Evolutionary conservation across 164 flowering plant species (phyloP), one percentile per base, ranked within the genome.

Genomic region (Platanus orientalis): DNA sequence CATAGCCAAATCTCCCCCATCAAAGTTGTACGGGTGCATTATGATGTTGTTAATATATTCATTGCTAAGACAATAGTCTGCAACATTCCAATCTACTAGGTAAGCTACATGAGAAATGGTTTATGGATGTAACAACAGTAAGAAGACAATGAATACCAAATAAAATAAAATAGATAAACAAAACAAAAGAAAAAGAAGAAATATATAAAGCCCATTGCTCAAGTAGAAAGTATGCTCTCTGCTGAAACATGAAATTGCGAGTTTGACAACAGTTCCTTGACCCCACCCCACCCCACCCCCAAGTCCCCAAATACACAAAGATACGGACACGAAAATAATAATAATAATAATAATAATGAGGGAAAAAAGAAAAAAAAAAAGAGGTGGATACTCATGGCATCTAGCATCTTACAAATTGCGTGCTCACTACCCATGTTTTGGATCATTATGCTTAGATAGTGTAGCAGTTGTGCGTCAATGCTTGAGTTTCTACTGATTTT

Each of bases 61-160:
- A 64, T 85, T 85, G 79, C 90, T 85, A 39, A 85, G 75, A 73
- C 90, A 85, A 50, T 81, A 85, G 65, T 81, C 90, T 85, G 86
- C 82, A 77, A 53, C 51, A 73, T 36, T 27, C 14, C 70, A 66
- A 63, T 56, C 34, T 32, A 65, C 51, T 29, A 69, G 42, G 40
- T 58, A 65, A 50, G 20, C 23, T 25, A 49, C 30, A 20, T 21
- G 30, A 50, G 29, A 47, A n/a, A 53, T 12, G n/a, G 32, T 27
- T 16, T 45, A 57, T 27, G 3, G 17, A 13, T 1, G 39, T n/a
- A 59, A 45, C 49, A 6, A 23, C n/a, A n/a, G n/a, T n/a, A n/a
- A n/a, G n/a, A n/a, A n/a, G n/a, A n/a, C n/a, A n/a, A n/a, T n/a
- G n/a, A n/a, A n/a, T n/a, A n/a, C n/a, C n/a, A 58, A 24, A 26